phyloP scores from a whole-genome alignment of 257 asterid genomes.

The Lavandula angustifolia region DNA sequence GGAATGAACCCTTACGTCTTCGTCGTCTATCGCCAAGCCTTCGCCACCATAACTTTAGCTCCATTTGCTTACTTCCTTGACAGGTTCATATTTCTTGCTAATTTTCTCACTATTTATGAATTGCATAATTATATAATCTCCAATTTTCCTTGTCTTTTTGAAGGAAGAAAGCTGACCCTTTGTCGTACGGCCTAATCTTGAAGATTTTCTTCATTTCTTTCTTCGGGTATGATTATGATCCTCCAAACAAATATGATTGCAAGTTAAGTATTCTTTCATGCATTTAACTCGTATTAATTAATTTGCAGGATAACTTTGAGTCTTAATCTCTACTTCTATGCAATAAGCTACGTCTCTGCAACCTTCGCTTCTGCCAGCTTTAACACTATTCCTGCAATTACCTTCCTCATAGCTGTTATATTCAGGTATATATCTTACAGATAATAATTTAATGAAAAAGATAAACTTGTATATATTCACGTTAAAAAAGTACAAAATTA shows the following conservation, averaged over 20 bases:
- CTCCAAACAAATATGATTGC: too few relatives aligned
- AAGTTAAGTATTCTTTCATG: too few relatives aligned
- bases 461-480: too few relatives aligned
- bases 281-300: too few relatives aligned
- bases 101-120: too few relatives aligned
- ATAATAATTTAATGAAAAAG: too few relatives aligned
- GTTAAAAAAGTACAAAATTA: too few relatives aligned
- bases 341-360: constrained; percentile 61
- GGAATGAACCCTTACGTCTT: constrained; percentile 63
- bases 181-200: constrained; percentile 43
- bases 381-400: constrained; percentile 59
- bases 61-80: constrained; percentile 57
- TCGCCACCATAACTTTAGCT: constrained; percentile 50
- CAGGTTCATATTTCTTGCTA: too few relatives aligned
- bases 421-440: constrained; percentile 54
- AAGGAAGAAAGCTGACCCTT: constrained; percentile 46
- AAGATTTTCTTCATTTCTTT: constrained; percentile 54
- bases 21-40: constrained; percentile 63
- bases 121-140: too few relatives aligned
- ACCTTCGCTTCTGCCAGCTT: constrained; percentile 65
- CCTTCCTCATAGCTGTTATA: constrained; percentile 47
- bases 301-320: constrained; percentile 53
- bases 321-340: constrained; percentile 52
- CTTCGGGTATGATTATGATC: too few relatives aligned
- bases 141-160: too few relatives aligned